These are phyloP conservation scores for Tetrapisispora fleetii DNA, from an alignment of 805 yeast species.

Conservation along the genomic window DNA sequence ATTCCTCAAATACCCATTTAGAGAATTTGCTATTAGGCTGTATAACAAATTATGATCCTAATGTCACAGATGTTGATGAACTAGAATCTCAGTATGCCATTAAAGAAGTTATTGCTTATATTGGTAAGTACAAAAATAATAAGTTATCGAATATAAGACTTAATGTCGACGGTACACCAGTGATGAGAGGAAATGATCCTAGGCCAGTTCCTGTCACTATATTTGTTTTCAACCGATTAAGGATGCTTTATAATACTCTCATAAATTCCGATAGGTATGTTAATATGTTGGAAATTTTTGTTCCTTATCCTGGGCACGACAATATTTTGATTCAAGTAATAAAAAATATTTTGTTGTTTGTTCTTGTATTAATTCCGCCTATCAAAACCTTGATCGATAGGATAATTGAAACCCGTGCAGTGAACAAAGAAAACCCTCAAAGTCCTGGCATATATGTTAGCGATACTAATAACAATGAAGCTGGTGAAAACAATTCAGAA, in stretches of 20 bases:
- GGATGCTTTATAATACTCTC: neutral
- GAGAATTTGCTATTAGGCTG: neutral
- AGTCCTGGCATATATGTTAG: neutral
- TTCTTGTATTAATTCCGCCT: constrained; percentile 1
- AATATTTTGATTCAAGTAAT: neutral
- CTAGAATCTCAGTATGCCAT: neutral
- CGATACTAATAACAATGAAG: neutral
- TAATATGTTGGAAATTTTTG: neutral
- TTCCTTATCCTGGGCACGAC: constrained; percentile 1
- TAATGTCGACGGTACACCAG: neutral
- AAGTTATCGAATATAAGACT: neutral
- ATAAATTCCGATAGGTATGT: neutral
- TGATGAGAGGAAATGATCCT: neutral
- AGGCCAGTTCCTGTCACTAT: neutral
- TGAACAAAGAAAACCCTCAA: neutral
- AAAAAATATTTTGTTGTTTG: neutral
- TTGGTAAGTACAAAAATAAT: neutral
- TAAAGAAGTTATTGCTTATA: neutral
- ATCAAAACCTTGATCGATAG: neutral
- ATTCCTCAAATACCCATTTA: neutral
- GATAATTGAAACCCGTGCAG: neutral
- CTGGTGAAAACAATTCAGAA: too few species aligned
- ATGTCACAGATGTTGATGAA: neutral
- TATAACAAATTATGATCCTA: neutral
- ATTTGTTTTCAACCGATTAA: neutral